These are phyloP conservation scores for Zygnema circumcarinatum DNA, from an alignment of 139 green algal genomes.

Conservation along the genomic window DNA sequence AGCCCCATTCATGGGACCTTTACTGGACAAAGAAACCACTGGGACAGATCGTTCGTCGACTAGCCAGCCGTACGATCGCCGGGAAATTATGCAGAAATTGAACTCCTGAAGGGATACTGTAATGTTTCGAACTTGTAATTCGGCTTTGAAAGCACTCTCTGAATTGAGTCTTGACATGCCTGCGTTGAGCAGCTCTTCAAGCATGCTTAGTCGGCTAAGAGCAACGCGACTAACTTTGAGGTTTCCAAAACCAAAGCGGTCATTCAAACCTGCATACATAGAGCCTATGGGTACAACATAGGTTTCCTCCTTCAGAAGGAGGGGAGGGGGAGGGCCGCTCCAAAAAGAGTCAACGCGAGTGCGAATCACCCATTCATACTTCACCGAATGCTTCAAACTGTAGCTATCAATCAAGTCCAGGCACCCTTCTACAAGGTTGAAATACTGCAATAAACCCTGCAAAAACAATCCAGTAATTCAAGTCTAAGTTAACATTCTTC, in stretches of 20 bases:
- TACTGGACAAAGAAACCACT: not conserved
- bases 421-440: slow-evolving; percentile 48
- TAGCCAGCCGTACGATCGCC: not conserved
- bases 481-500: too few species aligned
- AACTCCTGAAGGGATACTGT: not conserved
- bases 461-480: too few species aligned
- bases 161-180: slow-evolving; percentile 1
- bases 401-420: slow-evolving; percentile 11
- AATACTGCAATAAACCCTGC: slow-evolving; percentile 58
- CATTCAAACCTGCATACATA: slow-evolving; percentile 12
- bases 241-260: slow-evolving; percentile 20
- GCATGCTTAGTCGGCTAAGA: not conserved
- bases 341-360: slow-evolving; percentile 52
- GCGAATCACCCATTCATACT: slow-evolving; percentile 45
- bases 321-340: not conserved
- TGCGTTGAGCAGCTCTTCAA: not conserved
- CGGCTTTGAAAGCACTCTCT: not conserved
- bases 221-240: not conserved
- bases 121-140: not conserved
- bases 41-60: not conserved
- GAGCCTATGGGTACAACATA: not conserved
- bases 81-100: slow-evolving; percentile 5
- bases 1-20: slow-evolving; percentile 13
- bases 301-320: not conserved
- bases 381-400: slow-evolving; percentile 1